Conservation (phyloP, 225 moss, liverwort and hornwort species). For the Climacium dendroides region DNA sequence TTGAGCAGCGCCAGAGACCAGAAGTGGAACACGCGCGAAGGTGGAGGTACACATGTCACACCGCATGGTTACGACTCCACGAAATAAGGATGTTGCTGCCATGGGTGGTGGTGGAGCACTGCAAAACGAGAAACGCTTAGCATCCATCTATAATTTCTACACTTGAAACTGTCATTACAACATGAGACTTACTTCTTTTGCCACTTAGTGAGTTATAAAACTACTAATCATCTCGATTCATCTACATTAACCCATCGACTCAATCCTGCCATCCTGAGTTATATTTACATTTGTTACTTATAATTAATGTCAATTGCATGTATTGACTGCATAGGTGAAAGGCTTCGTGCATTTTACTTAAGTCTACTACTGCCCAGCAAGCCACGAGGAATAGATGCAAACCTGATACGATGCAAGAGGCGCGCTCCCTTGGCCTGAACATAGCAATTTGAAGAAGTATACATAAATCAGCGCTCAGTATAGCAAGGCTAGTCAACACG, state of each 20-base stretch:
- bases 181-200: neutral
- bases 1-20: conserved; percentile 97
- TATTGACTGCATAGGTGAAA: neutral
- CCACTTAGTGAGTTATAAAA: neutral
- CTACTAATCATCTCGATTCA: neutral
- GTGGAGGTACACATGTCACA: conserved; percentile 95
- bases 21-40: conserved; percentile 77
- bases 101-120: conserved; percentile 97
- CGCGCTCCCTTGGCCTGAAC: conserved; percentile 75
- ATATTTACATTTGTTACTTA: neutral
- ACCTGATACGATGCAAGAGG: conserved; percentile 93
- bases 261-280: neutral
- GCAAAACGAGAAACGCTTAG: conserved; percentile 6
- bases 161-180: neutral
- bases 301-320: neutral
- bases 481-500: neutral
- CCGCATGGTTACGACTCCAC: conserved; percentile 97
- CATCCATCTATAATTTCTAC: neutral
- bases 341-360: neutral
- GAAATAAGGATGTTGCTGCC: conserved; percentile 74
- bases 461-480: neutral
- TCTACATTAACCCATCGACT: neutral
- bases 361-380: neutral
- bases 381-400: neutral
- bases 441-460: neutral